Evolutionary conservation across 371 early-diverging fungal genomes (phyloP).

Genomic region (Syncephalis plumigaleata): DNA sequence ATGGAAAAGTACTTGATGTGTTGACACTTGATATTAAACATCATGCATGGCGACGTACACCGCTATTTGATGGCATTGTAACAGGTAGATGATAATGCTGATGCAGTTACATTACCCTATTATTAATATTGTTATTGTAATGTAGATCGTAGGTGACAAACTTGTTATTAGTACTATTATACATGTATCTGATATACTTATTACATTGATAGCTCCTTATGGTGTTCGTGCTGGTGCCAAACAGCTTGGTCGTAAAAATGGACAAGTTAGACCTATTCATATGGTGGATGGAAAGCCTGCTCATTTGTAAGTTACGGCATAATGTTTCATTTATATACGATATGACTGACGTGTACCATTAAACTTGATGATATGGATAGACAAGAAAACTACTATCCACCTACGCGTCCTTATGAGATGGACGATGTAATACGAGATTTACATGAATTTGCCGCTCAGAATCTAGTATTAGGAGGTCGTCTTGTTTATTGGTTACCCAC

Average conservation of each 20-base stretch:
- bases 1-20: slow-evolving; percentile 54
- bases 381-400: slow-evolving; percentile 62
- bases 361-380: slow-evolving; percentile 16
- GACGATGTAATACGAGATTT: slow-evolving; percentile 73
- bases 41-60: slow-evolving; percentile 66
- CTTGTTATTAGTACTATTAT: too few species aligned
- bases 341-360: not conserved
- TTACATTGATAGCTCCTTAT: slow-evolving; percentile 58
- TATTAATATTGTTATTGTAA: not conserved
- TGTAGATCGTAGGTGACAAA: slow-evolving; percentile 11
- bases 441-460: slow-evolving; percentile 61
- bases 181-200: slow-evolving; percentile 1
- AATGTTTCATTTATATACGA: not conserved
- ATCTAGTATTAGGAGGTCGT: slow-evolving; percentile 70
- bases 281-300: slow-evolving; percentile 43
- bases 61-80: slow-evolving; percentile 65
- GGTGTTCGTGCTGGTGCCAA: slow-evolving; percentile 96
- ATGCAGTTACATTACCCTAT: slow-evolving; percentile 7
- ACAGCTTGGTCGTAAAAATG: slow-evolving; percentile 55
- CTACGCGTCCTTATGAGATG: slow-evolving; percentile 87
- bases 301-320: slow-evolving; percentile 24
- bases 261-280: slow-evolving; percentile 26
- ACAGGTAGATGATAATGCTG: slow-evolving; percentile 25
- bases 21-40: slow-evolving; percentile 79
- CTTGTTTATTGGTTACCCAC: slow-evolving; percentile 95